phyloP scores from a whole-genome alignment of 129 eudicot species.

The Sambucus nigra region DNA sequence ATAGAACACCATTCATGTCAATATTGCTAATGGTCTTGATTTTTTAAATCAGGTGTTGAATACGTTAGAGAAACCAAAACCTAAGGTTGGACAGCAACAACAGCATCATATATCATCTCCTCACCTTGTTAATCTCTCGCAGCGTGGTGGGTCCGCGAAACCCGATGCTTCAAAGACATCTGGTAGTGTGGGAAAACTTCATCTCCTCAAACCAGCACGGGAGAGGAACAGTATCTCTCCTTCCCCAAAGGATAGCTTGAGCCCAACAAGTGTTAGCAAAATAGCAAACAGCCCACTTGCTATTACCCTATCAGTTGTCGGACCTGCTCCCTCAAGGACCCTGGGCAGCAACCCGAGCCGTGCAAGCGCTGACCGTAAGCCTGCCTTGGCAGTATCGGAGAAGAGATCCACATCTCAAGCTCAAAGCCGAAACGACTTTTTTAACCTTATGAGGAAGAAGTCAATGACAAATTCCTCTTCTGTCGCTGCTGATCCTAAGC shows the following conservation, averaged over 20 bases:
- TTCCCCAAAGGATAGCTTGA: constrained; percentile 43
- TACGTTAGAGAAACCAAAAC: constrained; percentile 58
- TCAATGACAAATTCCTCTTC: constrained; percentile 36
- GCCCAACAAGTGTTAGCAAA: constrained; percentile 38
- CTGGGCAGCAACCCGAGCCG: constrained; percentile 27
- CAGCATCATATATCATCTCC: constrained; percentile 26
- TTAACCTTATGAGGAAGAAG: constrained; percentile 76
- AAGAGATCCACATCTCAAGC: constrained; percentile 59
- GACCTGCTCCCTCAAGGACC: constrained; percentile 37
- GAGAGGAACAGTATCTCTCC: constrained; percentile 56
- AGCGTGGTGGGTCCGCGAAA: constrained; percentile 42
- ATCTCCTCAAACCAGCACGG: constrained; percentile 65
- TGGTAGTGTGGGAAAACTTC: constrained; percentile 54
- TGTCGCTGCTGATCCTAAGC: constrained; percentile 19
- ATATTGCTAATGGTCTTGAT: too few relatives aligned
- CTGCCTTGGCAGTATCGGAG: constrained; percentile 32
- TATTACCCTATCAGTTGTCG: constrained; percentile 36
- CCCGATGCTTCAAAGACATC: constrained; percentile 43
- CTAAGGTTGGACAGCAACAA: constrained; percentile 27
- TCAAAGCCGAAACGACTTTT: constrained; percentile 83
- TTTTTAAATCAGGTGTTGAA: constrained; percentile 33
- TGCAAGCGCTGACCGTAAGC: constrained; percentile 40
- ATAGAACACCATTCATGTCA: too few relatives aligned
- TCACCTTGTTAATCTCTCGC: constrained; percentile 19
- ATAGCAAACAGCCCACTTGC: constrained; percentile 30